A percentile compares a stretch with the other conserved stretches of the same genome.
phyloP scores from a whole-genome alignment of 345 rosid genomes.

The Iberis pinnata region DNA sequence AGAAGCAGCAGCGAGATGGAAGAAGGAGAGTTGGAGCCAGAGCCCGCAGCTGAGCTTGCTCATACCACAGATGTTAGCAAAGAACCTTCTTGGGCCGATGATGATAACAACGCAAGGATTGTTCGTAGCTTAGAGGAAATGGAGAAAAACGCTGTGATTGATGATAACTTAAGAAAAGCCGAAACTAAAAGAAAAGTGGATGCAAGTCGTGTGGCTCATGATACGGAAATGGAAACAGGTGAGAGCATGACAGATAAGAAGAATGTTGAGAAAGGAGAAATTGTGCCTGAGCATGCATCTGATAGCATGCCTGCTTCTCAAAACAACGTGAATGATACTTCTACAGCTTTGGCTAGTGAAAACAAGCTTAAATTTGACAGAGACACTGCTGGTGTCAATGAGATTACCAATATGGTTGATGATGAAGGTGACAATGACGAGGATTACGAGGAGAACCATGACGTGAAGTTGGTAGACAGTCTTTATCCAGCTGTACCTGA shows the following conservation, averaged over 20 bases:
- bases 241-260: constrained; percentile 26
- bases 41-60: constrained; percentile 19
- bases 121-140: constrained; percentile 6
- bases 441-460: constrained; percentile 23
- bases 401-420: constrained; percentile 19
- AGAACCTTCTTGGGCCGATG: constrained; percentile 1
- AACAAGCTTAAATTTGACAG: constrained; percentile 2
- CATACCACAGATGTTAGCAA: constrained; percentile 19
- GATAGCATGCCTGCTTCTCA: constrained; percentile 32
- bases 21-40: constrained; percentile 97
- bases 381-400: constrained; percentile 3
- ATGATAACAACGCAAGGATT: constrained; percentile 7
- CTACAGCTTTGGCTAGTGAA: constrained; percentile 19
- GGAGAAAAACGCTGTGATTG: constrained; percentile 2
- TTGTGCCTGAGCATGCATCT: constrained; percentile 28
- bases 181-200: constrained; percentile 27
- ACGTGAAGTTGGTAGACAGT: constrained; percentile 31
- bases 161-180: constrained; percentile 1
- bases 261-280: constrained; percentile 26
- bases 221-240: constrained; percentile 21
- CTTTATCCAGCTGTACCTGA: constrained; percentile 29
- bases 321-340: constrained; percentile 25
- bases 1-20: constrained; percentile 81
- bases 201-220: constrained; percentile 14
- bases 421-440: constrained; percentile 28